Conservation (phyloP, 225 moss, liverwort and hornwort species). For the Anthoceros angustus region DNA sequence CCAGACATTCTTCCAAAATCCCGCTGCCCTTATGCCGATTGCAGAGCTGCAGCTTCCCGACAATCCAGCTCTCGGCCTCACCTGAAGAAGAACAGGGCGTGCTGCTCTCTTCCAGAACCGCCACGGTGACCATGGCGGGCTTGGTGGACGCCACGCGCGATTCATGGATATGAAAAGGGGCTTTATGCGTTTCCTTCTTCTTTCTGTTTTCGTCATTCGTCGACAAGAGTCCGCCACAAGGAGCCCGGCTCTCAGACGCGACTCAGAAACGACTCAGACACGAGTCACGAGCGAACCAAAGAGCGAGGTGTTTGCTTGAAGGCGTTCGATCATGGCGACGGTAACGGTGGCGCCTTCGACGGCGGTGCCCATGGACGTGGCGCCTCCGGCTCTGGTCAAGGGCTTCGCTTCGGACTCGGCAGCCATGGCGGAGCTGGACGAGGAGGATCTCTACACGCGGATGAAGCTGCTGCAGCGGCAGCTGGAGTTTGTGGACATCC, state of each 20-base stretch:
- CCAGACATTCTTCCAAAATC: not conserved
- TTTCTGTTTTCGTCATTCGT: no score
- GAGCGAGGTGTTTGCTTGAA: no score
- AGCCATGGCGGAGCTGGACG: slow-evolving; percentile 46
- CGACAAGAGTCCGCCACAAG: no score
- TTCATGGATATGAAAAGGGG: no score
- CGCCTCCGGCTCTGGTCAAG: slow-evolving; percentile 12
- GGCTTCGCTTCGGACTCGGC: slow-evolving; percentile 12
- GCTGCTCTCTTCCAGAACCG: not conserved
- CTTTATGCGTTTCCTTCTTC: no score
- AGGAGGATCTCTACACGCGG: slow-evolving; percentile 79
- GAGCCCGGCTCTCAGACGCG: no score
- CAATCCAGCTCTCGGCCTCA: not conserved
- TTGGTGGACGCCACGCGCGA: no score
- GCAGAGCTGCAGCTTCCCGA: not conserved
- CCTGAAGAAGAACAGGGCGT: not conserved
- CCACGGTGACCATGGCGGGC: not conserved
- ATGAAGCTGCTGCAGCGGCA: slow-evolving; percentile 83
- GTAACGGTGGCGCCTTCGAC: slow-evolving; percentile 18
- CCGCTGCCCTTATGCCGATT: not conserved
- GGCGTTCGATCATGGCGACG: slow-evolving; percentile 5
- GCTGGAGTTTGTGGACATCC: slow-evolving; percentile 94
- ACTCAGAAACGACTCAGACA: no score
- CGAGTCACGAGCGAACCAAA: no score
- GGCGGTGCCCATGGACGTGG: slow-evolving; percentile 13